Conservation (phyloP, 225 moss, liverwort and hornwort genomes). For the Polytrichum commune region DNA sequence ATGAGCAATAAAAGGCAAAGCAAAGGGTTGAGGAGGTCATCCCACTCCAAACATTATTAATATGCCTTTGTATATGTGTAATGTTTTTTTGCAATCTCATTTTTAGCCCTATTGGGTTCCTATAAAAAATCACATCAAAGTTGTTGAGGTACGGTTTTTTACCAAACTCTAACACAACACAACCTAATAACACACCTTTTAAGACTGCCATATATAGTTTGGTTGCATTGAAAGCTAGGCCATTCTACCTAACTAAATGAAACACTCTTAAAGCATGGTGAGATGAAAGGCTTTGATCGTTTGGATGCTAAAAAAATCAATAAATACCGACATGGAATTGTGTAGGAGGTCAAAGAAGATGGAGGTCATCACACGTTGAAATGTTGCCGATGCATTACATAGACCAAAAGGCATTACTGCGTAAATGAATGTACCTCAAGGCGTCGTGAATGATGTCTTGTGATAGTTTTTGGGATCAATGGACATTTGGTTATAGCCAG, state of each 20-base stretch:
- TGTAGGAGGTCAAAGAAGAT: neutral
- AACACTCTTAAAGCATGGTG: neutral
- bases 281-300: neutral
- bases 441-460: neutral
- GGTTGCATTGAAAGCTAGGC: neutral
- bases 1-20: too few species aligned
- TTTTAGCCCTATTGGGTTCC: neutral
- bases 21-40: too few species aligned
- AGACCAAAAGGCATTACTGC: conserved; percentile 4
- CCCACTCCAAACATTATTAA: too few species aligned
- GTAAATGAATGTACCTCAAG: conserved; percentile 4
- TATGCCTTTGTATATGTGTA: too few species aligned
- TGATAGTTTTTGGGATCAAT: conserved; percentile 11
- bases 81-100: too few species aligned
- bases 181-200: conserved; percentile 4
- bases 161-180: neutral
- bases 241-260: neutral
- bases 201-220: neutral
- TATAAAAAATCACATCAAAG: neutral
- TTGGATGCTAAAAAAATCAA: conserved; percentile 11
- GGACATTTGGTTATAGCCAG: conserved; percentile 7
- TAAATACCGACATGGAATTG: conserved; percentile 3
- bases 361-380: conserved; percentile 6
- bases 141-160: neutral
- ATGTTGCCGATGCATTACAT: neutral